A percentile compares a stretch with the other conserved stretches of the same genome.
Evolutionary conservation across 306 rosid species (phyloP).

Genomic region (Leucaena leucocephala): DNA sequence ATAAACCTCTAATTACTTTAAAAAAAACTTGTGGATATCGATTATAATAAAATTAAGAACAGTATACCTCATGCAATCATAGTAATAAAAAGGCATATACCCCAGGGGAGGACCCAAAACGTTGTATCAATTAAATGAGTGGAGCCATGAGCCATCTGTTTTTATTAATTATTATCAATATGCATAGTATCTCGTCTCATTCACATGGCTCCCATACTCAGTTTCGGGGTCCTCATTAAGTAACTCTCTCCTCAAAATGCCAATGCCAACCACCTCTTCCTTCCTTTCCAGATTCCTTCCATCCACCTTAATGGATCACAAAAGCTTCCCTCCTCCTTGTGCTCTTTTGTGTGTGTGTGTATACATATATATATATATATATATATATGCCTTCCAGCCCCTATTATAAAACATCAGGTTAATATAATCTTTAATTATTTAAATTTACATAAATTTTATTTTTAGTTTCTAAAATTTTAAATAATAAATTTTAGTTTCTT

Average conservation of each 20-base stretch:
- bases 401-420: no score
- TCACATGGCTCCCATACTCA: slow-evolving; percentile 61
- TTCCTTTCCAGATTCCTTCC: background rate
- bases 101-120: slow-evolving; percentile 14
- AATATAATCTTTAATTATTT: no score
- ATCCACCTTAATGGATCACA: background rate
- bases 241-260: background rate
- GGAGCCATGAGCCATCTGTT: slow-evolving; percentile 40
- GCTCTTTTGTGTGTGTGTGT: background rate
- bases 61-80: background rate
- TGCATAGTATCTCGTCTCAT: slow-evolving; percentile 10
- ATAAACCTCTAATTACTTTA: no score
- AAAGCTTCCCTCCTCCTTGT: background rate
- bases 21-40: no score
- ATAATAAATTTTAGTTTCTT: no score
- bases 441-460: no score
- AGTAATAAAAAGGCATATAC: background rate
- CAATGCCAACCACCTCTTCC: background rate
- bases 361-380: no score
- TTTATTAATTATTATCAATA: background rate
- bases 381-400: no score
- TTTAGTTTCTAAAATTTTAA: no score
- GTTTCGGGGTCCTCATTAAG: slow-evolving; percentile 2
- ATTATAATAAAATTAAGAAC: background rate
- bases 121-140: slow-evolving; percentile 24